Evolutionary conservation across 2,329 filamentous ascomycete genomes (phyloP).

Genomic region (Fusarium pseudonygamai): DNA sequence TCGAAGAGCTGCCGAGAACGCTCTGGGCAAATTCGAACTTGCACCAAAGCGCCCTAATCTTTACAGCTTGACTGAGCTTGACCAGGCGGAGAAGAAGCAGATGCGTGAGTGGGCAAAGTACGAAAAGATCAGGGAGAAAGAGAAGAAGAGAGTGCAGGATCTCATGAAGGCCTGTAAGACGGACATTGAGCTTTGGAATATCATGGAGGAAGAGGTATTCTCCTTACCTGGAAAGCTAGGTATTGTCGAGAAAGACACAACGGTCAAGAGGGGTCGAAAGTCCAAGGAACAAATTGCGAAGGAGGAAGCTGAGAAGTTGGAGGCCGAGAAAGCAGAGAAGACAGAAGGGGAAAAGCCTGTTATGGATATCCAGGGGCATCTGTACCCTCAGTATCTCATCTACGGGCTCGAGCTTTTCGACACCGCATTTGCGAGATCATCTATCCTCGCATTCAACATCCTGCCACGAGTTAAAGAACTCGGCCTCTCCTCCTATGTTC

Average conservation of each 20-base stretch:
- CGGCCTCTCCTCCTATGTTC: conserved; percentile 74
- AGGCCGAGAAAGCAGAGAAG: background rate
- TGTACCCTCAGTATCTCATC: conserved; percentile 71
- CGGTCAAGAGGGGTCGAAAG: conserved; percentile 11
- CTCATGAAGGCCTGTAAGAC: conserved; percentile 65
- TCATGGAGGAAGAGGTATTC: conserved; percentile 75
- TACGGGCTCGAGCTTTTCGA: conserved; percentile 66
- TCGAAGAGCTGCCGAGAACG: conserved; percentile 52
- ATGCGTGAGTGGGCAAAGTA: conserved; percentile 49
- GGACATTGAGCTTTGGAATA: conserved; percentile 73
- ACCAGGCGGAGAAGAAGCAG: conserved; percentile 45
- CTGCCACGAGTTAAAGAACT: conserved; percentile 74
- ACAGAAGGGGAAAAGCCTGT: conserved; percentile 45
- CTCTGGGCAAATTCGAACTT: conserved; percentile 51
- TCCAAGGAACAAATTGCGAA: conserved; percentile 23
- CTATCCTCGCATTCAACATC: conserved; percentile 67
- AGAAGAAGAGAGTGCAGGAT: conserved; percentile 62
- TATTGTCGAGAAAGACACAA: conserved; percentile 49
- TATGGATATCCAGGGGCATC: conserved; percentile 68
- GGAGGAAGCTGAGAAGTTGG: background rate
- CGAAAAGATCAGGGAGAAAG: conserved; percentile 53
- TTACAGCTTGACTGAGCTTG: conserved; percentile 44
- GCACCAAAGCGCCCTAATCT: conserved; percentile 41
- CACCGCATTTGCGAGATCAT: conserved; percentile 64
- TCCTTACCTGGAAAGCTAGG: conserved; percentile 65